phyloP scores from a whole-genome alignment of 352 stramenopile species.

The Phytophthora brassicae region DNA sequence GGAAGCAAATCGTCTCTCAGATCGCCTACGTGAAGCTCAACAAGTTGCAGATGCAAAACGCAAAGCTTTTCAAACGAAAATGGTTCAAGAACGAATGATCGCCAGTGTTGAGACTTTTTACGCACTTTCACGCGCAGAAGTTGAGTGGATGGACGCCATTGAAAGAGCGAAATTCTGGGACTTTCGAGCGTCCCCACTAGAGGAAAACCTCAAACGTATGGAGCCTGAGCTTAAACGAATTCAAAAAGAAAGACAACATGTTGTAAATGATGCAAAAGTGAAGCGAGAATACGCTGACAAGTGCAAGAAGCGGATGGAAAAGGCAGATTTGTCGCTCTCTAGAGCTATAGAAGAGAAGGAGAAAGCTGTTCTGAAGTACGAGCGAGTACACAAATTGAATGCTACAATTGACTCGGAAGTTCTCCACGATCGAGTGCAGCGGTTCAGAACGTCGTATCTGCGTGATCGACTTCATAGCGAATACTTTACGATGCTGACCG shows the following conservation, averaged over 20 bases:
- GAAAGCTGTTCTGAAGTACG: conserved; percentile 31
- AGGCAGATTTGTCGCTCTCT: conserved; percentile 38
- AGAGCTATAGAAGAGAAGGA: conserved; percentile 46
- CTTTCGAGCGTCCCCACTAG: conserved; percentile 15
- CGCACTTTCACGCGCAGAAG: conserved; percentile 30
- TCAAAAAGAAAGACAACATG: conserved; percentile 48
- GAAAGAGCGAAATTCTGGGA: conserved; percentile 49
- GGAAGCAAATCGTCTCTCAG: conserved; percentile 43
- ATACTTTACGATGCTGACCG: conserved; percentile 66
- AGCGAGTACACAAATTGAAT: conserved; percentile 52
- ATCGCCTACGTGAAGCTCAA: conserved; percentile 52
- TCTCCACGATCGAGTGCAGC: conserved; percentile 62
- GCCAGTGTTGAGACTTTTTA: conserved; percentile 60
- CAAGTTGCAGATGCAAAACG: conserved; percentile 44
- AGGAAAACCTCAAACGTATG: conserved; percentile 40
- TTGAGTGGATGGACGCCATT: conserved; percentile 54
- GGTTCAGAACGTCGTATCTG: conserved; percentile 64
- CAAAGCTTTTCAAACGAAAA: conserved; percentile 50
- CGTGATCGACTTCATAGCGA: conserved; percentile 49
- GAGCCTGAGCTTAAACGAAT: conserved; percentile 47
- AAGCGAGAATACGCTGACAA: conserved; percentile 49
- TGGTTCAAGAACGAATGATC: conserved; percentile 69
- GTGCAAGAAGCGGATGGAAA: conserved; percentile 40
- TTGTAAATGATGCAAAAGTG: conserved; percentile 51
- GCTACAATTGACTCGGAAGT: conserved; percentile 71